phyloP scores from a whole-genome alignment of 2,329 filamentous ascomycete species.

The Colletotrichum trifolii region DNA sequence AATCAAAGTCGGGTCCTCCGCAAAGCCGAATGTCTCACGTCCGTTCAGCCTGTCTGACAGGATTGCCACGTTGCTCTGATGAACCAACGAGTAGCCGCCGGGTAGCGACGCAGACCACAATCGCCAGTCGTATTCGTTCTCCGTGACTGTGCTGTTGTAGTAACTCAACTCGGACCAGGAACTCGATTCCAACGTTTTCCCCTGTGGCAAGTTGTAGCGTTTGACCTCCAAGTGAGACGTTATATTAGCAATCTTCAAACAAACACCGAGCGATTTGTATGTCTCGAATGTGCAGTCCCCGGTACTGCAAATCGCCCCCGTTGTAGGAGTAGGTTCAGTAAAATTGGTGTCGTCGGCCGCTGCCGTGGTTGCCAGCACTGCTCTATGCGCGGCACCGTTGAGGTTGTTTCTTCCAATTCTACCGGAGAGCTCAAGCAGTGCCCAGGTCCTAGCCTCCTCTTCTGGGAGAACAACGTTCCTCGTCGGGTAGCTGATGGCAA shows the following conservation, averaged over 20 bases:
- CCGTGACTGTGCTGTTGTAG: too few relatives aligned
- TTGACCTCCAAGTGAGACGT: neutral
- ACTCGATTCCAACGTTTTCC: too few relatives aligned
- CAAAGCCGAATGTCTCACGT: neutral
- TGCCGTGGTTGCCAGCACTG: neutral
- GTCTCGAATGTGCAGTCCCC: constrained; percentile 18
- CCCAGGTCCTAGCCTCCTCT: neutral
- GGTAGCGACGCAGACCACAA: neutral
- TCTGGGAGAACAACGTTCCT: neutral
- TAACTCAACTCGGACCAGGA: too few relatives aligned
- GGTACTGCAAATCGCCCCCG: constrained; percentile 1
- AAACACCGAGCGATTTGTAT: constrained; percentile 14
- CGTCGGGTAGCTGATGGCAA: constrained; percentile 22
- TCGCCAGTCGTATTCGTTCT: too few relatives aligned
- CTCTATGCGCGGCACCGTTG: too few relatives aligned
- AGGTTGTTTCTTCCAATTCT: neutral
- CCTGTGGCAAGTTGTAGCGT: neutral
- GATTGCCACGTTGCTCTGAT: neutral
- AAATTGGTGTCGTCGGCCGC: neutral
- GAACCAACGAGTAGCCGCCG: neutral
- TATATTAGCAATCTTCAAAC: constrained; percentile 12
- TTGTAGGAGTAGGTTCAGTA: neutral
- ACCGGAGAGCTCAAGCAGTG: neutral
- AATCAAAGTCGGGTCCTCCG: neutral
- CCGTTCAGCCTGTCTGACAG: neutral